Base-by-base conservation (phyloP, 768 basidiomycete species). In the Mycena filopes region DNA sequence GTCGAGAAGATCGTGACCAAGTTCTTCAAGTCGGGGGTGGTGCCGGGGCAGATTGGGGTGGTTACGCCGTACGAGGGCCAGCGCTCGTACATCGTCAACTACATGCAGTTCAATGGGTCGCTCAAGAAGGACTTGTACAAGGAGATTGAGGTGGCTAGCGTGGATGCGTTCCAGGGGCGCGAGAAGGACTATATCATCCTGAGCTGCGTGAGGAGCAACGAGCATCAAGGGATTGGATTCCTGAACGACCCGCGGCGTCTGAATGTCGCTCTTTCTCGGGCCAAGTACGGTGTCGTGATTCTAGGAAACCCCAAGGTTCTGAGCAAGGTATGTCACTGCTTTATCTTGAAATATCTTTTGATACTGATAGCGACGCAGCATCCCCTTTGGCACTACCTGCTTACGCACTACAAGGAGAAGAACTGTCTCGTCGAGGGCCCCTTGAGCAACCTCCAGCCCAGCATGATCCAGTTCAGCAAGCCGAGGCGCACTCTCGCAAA, bases 171-270 rank as follows among this genome's bases (percentile, higher is more conserved):
- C 87, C 98, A 99, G 76, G 98, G 98, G 50, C 88, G 98, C 74
- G 98, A 99, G 82, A 99, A 99, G 86, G 98, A 99, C 77, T 99
- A 99, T 73, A 99, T 99, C 77, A 99, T 99, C 73, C 84, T 99
- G 51, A 94, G 92, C 74, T 99, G 98, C 74, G 98, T 99, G 20
- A 83, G 98, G 76, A 97, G 95, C 80, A 99, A 99, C 77, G 98
- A 99, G 75, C 98, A 99, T 76, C 98, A 99, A 76, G 98, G 98
- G 38, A 99, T 99, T 64, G 98, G 98, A 48, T 99, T 99, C 86
- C 86, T 99, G 82, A 99, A 97, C 72, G 98, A 99, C 76, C 98
- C 98, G 9, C 83, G 98, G 68, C 89, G 98, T 58, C 79, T 99
- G 71, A 99, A 99, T 73, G 98, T 99, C 51, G 98, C 98, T 26